A percentile compares a stretch with the other conserved stretches of the same genome.
phyloP scores from a whole-genome alignment of 2,329 filamentous ascomycete genomes.

The Ascosphaera pollenicola region DNA sequence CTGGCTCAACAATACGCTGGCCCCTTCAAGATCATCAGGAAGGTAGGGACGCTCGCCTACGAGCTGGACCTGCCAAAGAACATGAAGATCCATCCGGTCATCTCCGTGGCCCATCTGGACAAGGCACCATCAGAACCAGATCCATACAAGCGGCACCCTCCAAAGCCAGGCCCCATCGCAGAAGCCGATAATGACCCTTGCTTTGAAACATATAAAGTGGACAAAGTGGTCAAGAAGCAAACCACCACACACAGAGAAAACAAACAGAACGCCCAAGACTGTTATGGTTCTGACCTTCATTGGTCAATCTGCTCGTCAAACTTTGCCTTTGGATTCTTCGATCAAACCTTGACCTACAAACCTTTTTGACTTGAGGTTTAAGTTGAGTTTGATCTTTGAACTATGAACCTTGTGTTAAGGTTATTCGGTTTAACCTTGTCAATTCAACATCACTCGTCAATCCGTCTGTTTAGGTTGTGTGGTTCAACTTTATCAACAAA shows the following conservation, averaged over 20 bases:
- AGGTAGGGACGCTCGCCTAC: constrained; percentile 1
- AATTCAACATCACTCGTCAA: no score
- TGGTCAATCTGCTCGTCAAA: no score
- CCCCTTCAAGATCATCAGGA: constrained; percentile 1
- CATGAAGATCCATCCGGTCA: constrained; percentile 2
- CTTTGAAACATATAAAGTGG: neutral
- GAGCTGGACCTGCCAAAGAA: constrained; percentile 1
- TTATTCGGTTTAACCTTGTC: no score
- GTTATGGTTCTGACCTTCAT: no score
- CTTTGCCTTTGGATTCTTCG: no score
- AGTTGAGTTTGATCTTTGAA: no score
- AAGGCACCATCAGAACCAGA: neutral
- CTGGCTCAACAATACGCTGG: neutral
- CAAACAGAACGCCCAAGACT: no score
- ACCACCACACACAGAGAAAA: neutral
- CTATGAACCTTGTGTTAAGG: no score
- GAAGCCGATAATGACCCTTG: neutral
- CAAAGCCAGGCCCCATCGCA: neutral
- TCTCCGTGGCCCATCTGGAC: constrained; percentile 1
- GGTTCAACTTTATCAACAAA: no score
- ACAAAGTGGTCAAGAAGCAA: neutral
- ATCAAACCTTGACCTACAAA: no score
- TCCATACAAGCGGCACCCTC: neutral
- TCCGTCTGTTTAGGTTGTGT: no score
- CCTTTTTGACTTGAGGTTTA: no score